Evolutionary conservation across 768 basidiomycete genomes (phyloP).

Genomic region (Tylopilus cervinicoccineus): DNA sequence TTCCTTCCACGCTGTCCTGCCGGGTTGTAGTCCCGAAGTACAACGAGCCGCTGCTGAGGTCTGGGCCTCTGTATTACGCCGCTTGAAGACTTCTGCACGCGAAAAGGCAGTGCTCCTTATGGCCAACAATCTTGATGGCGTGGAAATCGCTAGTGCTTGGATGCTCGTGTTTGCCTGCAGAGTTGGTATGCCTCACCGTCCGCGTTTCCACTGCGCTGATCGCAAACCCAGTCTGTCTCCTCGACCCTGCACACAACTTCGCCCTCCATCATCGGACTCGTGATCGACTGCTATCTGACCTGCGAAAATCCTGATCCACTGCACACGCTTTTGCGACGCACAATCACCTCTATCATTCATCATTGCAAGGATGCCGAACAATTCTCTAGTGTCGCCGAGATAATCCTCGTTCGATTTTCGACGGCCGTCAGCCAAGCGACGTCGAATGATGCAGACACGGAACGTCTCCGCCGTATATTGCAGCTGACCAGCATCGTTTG

Average conservation of each 20-base stretch:
- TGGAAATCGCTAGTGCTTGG: constrained; percentile 71
- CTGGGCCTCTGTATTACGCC: constrained; percentile 76
- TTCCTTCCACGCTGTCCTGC: constrained; percentile 45
- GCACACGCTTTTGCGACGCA: constrained; percentile 59
- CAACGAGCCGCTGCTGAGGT: constrained; percentile 81
- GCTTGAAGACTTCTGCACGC: constrained; percentile 59
- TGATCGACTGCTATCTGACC: constrained; percentile 54
- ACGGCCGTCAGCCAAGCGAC: constrained; percentile 3
- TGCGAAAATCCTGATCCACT: constrained; percentile 38
- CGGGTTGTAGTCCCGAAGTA: constrained; percentile 63
- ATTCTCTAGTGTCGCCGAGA: constrained; percentile 54
- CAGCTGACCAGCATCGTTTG: constrained; percentile 55
- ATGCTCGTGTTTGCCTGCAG: constrained; percentile 76
- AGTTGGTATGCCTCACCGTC: constrained; percentile 34
- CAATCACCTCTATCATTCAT: constrained; percentile 78
- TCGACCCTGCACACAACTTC: constrained; percentile 79
- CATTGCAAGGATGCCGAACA: constrained; percentile 71
- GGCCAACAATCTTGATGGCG: constrained; percentile 42
- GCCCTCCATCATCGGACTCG: constrained; percentile 52
- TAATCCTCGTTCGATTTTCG: constrained; percentile 43
- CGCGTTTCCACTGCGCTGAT: not conserved
- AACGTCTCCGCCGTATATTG: constrained; percentile 47
- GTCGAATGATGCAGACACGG: constrained; percentile 20
- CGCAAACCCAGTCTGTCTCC: constrained; percentile 59
- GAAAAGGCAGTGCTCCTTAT: constrained; percentile 56